These are phyloP conservation scores for Biancaea sappan DNA, from an alignment of 306 rosid genomes.

Conservation along the genomic window DNA sequence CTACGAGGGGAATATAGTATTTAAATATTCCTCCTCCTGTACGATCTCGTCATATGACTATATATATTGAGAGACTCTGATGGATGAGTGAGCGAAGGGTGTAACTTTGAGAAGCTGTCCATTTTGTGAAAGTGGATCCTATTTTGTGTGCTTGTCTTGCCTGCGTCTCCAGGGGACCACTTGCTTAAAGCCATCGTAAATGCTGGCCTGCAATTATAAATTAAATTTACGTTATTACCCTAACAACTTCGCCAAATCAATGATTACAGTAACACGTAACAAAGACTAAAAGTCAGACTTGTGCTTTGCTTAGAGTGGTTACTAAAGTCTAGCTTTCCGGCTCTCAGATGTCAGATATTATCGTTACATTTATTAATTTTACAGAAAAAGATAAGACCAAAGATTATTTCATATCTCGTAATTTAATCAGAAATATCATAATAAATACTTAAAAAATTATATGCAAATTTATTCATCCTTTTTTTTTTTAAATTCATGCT, in stretches of 20 bases:
- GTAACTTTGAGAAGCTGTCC: not conserved
- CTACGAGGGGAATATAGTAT: not conserved
- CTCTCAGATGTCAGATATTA: no score
- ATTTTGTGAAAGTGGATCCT: conserved; percentile 8
- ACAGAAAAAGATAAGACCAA: no score
- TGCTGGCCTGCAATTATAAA: conserved; percentile 51
- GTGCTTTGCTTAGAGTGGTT: no score
- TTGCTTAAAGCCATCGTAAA: conserved; percentile 71
- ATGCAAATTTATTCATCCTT: not conserved
- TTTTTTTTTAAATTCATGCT: no score
- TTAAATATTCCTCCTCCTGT: not conserved
- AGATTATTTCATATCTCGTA: no score
- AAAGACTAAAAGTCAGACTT: not conserved
- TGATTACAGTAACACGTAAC: conserved; percentile 3
- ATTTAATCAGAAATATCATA: no score
- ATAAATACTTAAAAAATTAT: not conserved
- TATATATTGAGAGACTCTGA: not conserved
- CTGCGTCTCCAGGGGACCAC: conserved; percentile 72
- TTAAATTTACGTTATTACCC: conserved; percentile 8
- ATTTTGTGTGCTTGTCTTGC: conserved; percentile 41
- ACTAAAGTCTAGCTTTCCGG: no score
- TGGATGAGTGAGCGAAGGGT: not conserved
- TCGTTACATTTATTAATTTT: no score
- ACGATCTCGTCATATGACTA: not conserved
- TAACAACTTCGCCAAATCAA: conserved; percentile 10